Evolutionary conservation across 1,139 yeast genomes (phyloP).

Genomic region (Geotrichum bryndzae): DNA sequence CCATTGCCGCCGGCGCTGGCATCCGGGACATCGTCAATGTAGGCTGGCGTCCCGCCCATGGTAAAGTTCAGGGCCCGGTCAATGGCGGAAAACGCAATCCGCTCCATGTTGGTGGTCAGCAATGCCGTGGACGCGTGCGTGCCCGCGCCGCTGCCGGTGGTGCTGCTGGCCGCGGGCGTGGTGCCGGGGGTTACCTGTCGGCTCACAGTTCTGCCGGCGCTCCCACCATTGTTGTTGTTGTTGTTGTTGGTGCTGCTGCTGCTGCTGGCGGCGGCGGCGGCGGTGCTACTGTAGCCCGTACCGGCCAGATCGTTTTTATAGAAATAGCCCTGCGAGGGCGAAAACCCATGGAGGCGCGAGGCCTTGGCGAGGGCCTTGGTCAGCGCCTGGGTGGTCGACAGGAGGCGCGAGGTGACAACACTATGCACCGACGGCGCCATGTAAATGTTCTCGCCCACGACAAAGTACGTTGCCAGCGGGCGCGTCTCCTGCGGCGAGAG

Average conservation of each 20-base stretch:
- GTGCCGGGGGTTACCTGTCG: neutral
- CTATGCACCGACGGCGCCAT: conserved; percentile 71
- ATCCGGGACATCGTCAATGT: neutral
- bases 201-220: neutral
- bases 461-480: conserved; percentile 68
- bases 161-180: neutral
- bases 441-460: conserved; percentile 86
- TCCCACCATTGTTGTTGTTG: neutral
- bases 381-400: conserved; percentile 34
- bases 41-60: neutral
- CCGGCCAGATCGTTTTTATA: conserved; percentile 20
- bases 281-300: neutral
- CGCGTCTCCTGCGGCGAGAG: conserved; percentile 46
- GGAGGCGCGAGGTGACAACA: conserved; percentile 50
- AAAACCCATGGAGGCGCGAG: conserved; percentile 31
- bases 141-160: neutral
- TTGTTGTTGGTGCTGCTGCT: neutral
- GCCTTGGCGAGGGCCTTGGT: conserved; percentile 33
- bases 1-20: neutral
- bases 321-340: conserved; percentile 36
- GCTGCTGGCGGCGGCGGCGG: neutral
- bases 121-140: neutral
- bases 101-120: neutral
- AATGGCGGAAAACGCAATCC: neutral
- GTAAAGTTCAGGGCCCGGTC: neutral